Base-by-base conservation (phyloP, 371 early-diverging fungal genomes). In the Mucor saturninus region DNA sequence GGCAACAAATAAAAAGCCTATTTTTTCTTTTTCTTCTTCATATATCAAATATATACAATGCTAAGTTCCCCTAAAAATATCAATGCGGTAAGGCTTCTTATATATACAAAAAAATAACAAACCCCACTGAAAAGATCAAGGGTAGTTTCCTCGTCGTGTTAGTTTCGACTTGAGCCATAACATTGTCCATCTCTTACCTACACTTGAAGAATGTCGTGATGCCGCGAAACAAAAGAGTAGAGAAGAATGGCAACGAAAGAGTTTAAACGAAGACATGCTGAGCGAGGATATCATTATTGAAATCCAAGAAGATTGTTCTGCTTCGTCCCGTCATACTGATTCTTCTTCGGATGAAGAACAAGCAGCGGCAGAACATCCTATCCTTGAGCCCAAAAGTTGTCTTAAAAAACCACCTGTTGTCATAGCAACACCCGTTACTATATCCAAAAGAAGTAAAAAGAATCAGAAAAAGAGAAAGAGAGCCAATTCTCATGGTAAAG, bases 81-180 rank as follows among this genome's bases (percentile, higher is more conserved):
- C 15, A 31, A 28, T 31, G 37, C 4, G 45, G 46, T 46, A 35
- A 35, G 49, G 26, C 7, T 21, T 1, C n/a, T 7, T 21, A 7
- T 43, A n/a, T 43, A n/a, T 43, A 13, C 15, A n/a, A n/a, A 13
- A 43, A 43, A 43, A 43, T 38, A 38, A 8, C 39, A 38, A 43
- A 43, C 13, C n/a, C 5, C 21, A 7, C 21, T 6, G n/a, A 6
- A 21, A 15, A 15, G 21, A 21, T 21, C 21, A 21, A 46, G 8
- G 3, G 11, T 15, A 56, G 42, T 56, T 56, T 35, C 58, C 58
- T 45, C 76, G 80, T 37, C 59, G 81, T 61, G 81, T 81, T 11
- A 78, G 78, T 46, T 81, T 81, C 49, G 81, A 81, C 35, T 61
- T 81, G 59, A 65, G 65, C 14, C 81, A 81, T 56, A 81, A 77